Percentiles rank a stretch among this genome's conserved stretches.
Conservation (phyloP, 139 green algal genomes). For the Desmodesmus armatus region DNA sequence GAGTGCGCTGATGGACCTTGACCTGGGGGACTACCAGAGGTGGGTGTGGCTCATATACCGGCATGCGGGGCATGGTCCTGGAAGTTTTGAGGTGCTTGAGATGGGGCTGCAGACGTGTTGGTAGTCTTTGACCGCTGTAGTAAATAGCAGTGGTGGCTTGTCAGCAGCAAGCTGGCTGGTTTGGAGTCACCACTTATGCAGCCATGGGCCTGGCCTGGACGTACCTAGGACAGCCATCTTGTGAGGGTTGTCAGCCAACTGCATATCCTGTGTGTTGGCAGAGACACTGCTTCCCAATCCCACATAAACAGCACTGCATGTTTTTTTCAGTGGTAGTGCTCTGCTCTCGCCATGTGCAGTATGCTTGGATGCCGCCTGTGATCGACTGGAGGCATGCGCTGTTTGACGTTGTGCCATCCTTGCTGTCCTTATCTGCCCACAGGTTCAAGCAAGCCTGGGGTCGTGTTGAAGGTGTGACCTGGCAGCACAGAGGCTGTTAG, state of each 20-base stretch:
- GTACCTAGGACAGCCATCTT: neutral
- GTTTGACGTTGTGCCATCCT: no score
- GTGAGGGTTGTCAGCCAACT: neutral
- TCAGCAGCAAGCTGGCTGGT: neutral
- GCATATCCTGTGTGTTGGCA: neutral
- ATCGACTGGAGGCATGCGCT: neutral
- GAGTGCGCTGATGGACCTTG: neutral
- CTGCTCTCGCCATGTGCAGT: neutral
- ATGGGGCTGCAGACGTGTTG: neutral
- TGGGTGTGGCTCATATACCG: neutral
- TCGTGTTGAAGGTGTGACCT: constrained; percentile 1
- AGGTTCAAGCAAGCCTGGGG: constrained; percentile 14
- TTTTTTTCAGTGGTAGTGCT: neutral
- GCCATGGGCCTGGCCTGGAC: neutral
- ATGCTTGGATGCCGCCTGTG: neutral
- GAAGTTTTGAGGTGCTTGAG: neutral
- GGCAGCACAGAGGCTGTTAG: no score
- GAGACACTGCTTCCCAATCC: neutral
- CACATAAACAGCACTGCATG: no score
- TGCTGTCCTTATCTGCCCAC: neutral
- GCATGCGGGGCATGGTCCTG: neutral
- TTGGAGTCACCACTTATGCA: neutral
- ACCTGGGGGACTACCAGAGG: constrained; percentile 1
- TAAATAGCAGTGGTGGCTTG: neutral
- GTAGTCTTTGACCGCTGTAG: neutral